Evolutionary conservation across 1,284 basidiomycete genomes (phyloP).

Genomic region (Irpex sp.): DNA sequence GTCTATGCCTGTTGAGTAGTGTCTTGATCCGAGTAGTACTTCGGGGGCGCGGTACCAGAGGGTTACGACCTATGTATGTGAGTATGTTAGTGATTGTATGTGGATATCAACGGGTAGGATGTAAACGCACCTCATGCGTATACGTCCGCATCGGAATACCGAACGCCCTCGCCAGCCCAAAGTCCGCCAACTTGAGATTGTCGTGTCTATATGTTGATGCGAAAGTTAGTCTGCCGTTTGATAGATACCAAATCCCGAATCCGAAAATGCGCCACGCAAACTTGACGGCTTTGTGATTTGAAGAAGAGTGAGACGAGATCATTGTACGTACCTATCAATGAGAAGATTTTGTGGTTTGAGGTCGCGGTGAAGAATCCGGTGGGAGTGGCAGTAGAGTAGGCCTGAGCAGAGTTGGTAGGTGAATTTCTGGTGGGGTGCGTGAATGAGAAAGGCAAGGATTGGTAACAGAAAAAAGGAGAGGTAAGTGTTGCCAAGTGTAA

Average conservation of each 20-base stretch:
- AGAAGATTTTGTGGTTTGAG: slow-evolving; percentile 97
- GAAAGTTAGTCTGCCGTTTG: no score
- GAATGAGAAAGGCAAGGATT: no score
- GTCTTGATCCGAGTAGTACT: slow-evolving; percentile 91
- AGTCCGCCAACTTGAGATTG: slow-evolving; percentile 95
- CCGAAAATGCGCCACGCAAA: no score
- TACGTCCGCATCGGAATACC: slow-evolving; percentile 98
- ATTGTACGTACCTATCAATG: slow-evolving; percentile 62
- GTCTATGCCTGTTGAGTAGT: slow-evolving; percentile 96
- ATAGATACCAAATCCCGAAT: no score
- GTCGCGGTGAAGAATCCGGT: slow-evolving; percentile 95
- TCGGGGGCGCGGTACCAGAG: slow-evolving; percentile 99
- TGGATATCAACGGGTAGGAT: background rate
- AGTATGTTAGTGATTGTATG: background rate
- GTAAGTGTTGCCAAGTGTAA: background rate
- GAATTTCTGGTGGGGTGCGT: slow-evolving; percentile 65
- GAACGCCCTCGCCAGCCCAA: slow-evolving; percentile 94
- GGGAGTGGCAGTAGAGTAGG: slow-evolving; percentile 93
- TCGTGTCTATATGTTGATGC: slow-evolving; percentile 36
- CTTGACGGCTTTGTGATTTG: no score
- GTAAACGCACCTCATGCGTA: slow-evolving; percentile 83
- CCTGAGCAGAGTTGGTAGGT: slow-evolving; percentile 85
- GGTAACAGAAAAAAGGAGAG: no score
- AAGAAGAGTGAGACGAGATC: no score
- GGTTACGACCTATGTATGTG: slow-evolving; percentile 78